A percentile compares a stretch with the other conserved stretches of the same genome.
phyloP scores from a whole-genome alignment of 345 rosid genomes.

The Pelargonium nanum region DNA sequence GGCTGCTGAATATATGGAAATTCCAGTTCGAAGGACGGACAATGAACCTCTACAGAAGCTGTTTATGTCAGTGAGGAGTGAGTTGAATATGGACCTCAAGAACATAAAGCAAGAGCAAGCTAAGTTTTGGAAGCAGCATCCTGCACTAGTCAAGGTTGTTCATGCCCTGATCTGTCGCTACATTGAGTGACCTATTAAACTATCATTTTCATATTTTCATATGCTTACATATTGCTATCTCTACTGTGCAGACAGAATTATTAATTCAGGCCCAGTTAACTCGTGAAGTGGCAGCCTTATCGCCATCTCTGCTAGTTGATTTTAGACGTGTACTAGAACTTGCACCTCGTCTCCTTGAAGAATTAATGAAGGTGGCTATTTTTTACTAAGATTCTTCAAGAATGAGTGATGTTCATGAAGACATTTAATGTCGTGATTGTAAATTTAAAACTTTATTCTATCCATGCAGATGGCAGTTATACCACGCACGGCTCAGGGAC shows the following conservation, averaged over 20 bases:
- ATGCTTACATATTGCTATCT: slow-evolving; percentile 4
- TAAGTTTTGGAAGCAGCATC: slow-evolving; percentile 98
- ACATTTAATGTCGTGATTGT: background rate
- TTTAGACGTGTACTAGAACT: slow-evolving; percentile 82
- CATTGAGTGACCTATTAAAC: background rate
- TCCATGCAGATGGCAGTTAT: slow-evolving; percentile 77
- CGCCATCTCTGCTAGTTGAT: slow-evolving; percentile 72
- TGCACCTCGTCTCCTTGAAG: slow-evolving; percentile 95
- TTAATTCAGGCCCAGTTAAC: slow-evolving; percentile 96
- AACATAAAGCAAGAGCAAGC: slow-evolving; percentile 99
- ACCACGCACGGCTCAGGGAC: slow-evolving; percentile 82
- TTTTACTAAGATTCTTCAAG: background rate
- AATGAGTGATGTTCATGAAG: background rate
- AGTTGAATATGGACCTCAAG: slow-evolving; percentile 85
- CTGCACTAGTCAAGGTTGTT: slow-evolving; percentile 82
- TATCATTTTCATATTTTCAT: slow-evolving; percentile 7
- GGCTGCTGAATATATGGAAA: slow-evolving; percentile 96
- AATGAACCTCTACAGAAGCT: slow-evolving; percentile 95
- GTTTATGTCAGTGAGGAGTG: slow-evolving; percentile 92
- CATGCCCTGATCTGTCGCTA: background rate
- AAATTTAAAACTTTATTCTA: background rate
- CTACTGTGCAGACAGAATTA: slow-evolving; percentile 66
- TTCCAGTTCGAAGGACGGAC: slow-evolving; percentile 91
- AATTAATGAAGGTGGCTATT: slow-evolving; percentile 69
- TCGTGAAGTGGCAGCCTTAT: slow-evolving; percentile 57